Base-by-base conservation (phyloP, 352 stramenopile genomes). In the Globisporangium yorkense region DNA sequence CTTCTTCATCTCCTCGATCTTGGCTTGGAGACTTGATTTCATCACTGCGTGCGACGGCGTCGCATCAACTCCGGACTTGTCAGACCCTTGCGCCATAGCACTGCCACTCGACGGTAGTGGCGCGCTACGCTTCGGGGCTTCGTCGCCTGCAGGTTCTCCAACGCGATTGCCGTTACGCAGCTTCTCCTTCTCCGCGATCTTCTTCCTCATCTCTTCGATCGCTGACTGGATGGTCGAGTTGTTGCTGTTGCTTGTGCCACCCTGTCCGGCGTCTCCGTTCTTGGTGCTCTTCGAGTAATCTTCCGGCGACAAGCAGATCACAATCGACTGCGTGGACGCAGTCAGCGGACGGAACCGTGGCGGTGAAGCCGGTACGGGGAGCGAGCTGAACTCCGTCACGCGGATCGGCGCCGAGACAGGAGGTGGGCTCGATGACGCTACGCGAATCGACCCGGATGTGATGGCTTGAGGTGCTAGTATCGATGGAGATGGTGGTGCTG, bases 281-380 rank as follows among this genome's bases (percentile, higher is more conserved):
- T 63, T 55, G 16, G 44, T 68, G 31, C 24, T 65, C 20, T 56
- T 71, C 41, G 43, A 40, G 48, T 72, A 83, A 50, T 92, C 81
- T 33, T 86, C 77, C 15, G 66, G 57, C 3, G 62, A 80, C 18
- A 93, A 54, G 2, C 65, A 68, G 57, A 93, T 91, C 49, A 93
- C 79, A 18, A 89, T 18, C 13, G 77, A 89, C 65, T 93, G 78
- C 13, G 67, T 75, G 20, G 69, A 71, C 2, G 80, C 83, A n/a
- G 80, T 91, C 50, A 91, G 37, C 15, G 80, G 83, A 12, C 71
- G 71, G 20, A 87, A 71, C 65, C 5, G 67, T 74, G 24, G 35
- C n/a, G 16, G 31, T 3, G 29, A 51, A n/a, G 10, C 10, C 46
- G 13, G 54, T 16, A 12, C 37, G 12, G 37, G 37, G 12, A 40